Conservation (phyloP, 768 basidiomycete genomes). For the Mycena floridula region DNA sequence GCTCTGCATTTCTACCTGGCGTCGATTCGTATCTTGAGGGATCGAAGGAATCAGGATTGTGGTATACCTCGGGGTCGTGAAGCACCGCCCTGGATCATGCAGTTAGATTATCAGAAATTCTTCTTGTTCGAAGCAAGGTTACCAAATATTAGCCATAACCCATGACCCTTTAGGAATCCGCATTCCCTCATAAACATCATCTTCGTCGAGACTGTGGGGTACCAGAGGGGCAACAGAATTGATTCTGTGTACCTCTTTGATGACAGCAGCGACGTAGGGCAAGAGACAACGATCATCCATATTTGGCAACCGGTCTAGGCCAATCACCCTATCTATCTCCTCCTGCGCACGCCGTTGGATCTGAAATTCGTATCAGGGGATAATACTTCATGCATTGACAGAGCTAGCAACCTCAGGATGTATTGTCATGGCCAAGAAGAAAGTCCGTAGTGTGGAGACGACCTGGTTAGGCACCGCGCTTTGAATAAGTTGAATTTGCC, state of each 20-base stretch:
- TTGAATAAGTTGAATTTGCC: neutral
- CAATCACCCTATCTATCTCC: neutral
- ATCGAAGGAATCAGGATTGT: neutral
- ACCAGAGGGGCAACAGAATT: neutral
- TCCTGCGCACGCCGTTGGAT: constrained; percentile 1
- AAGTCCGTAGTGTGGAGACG: constrained; percentile 9
- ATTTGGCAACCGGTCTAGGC: neutral
- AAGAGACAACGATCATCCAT: constrained; percentile 8
- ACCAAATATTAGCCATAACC: constrained; percentile 2
- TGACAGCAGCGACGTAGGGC: constrained; percentile 18
- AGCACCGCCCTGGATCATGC: neutral
- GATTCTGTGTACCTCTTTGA: constrained; percentile 13
- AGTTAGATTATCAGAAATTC: neutral
- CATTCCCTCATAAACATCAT: constrained; percentile 4
- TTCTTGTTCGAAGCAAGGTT: neutral
- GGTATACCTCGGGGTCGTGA: neutral
- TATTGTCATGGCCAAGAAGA: constrained; percentile 16
- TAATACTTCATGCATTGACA: too few relatives aligned
- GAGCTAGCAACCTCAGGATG: too few relatives aligned
- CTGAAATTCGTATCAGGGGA: too few relatives aligned
- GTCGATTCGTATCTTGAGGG: neutral
- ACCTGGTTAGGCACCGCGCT: neutral
- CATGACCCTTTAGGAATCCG: constrained; percentile 4
- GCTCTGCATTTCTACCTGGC: neutral
- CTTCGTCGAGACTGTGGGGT: constrained; percentile 1